Evolutionary conservation across 2,329 filamentous ascomycete genomes (phyloP), one percentile per base, ranked within the genome.

Genomic region (Escovopsis weberi): DNA sequence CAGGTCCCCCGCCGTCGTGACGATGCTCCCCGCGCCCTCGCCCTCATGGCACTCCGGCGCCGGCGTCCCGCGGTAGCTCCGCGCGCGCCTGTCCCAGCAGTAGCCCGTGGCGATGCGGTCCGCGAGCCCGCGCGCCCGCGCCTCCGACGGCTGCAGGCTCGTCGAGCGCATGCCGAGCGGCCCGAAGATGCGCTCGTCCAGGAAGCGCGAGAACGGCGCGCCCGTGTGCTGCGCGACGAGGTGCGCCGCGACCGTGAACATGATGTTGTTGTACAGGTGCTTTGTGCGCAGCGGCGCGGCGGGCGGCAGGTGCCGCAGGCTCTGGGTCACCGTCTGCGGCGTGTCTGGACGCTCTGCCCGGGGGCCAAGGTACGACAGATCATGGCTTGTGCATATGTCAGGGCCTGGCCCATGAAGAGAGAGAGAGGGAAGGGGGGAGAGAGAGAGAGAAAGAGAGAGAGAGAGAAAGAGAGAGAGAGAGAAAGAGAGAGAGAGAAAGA

Each of bases 1-100:
- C 34, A 53, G 53, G 40, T 59, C 56, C 15, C 49, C 51, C 11
- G 45, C 53, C 6, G 49, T 57, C 0, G 55, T 48, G 12, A 57
- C 40, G 6, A 59, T 43, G 2, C 51, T 55, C 4, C 56, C 55
- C 0, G 56, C 56, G 1, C 56, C 56, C 37, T 59, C 50, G 1
- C 48, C 51, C 42, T 59, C 56, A 0, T 49, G 52, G 7, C 45
- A 48, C 23, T 53, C 40, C 4, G 26, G 40, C 10, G 38, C 36
- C 26, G 42, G 19, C n/a, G 45, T 23, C 15, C 15, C 30, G 15
- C 37, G 12, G 40, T 47, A 49, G 12, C 39, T 28, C 6, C 36
- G 11, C 7, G 9, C 12, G 10, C 37, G 26, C 6, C 46, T 39
- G 3, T 48, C 43, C 49, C 50, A 52, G 11, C 32, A 28, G 43